phyloP scores from a whole-genome alignment of 345 rosid genomes.

The Lepidium aucheri region DNA sequence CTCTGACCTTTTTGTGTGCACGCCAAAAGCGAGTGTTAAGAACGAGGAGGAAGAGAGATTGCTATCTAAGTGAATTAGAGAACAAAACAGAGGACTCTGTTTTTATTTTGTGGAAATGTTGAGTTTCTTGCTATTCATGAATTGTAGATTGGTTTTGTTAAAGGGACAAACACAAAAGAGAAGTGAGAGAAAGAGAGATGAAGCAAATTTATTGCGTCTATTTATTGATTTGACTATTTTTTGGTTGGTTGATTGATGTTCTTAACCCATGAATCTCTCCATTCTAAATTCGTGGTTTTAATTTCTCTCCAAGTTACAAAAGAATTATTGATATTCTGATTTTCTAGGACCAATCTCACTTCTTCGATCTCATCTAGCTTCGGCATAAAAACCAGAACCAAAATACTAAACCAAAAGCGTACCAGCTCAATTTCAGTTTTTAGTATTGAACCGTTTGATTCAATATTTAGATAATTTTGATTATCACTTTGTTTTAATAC shows the following conservation, averaged over 20 bases:
- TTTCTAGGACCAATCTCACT: background rate
- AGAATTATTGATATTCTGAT: background rate
- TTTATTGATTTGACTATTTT: slow-evolving; percentile 18
- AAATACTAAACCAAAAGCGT: no score
- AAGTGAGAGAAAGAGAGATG: slow-evolving; percentile 2
- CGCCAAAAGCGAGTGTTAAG: background rate
- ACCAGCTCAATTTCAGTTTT: no score
- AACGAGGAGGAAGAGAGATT: background rate
- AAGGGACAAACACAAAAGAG: background rate
- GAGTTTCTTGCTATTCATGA: background rate
- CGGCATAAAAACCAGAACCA: no score
- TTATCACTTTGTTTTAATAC: no score
- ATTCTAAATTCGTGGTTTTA: slow-evolving; percentile 20
- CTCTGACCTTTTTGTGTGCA: background rate
- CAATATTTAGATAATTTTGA: no score
- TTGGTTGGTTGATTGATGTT: slow-evolving; percentile 23
- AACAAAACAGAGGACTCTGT: background rate
- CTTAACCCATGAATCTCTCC: background rate
- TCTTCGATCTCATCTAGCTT: no score
- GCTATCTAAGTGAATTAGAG: background rate
- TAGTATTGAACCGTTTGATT: no score
- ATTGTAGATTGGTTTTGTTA: background rate
- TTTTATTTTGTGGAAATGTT: background rate
- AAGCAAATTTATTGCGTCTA: slow-evolving; percentile 15
- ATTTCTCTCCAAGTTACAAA: background rate